phyloP scores from a whole-genome alignment of 495 filamentous ascomycete genomes.

The Penicillium malachiteum region DNA sequence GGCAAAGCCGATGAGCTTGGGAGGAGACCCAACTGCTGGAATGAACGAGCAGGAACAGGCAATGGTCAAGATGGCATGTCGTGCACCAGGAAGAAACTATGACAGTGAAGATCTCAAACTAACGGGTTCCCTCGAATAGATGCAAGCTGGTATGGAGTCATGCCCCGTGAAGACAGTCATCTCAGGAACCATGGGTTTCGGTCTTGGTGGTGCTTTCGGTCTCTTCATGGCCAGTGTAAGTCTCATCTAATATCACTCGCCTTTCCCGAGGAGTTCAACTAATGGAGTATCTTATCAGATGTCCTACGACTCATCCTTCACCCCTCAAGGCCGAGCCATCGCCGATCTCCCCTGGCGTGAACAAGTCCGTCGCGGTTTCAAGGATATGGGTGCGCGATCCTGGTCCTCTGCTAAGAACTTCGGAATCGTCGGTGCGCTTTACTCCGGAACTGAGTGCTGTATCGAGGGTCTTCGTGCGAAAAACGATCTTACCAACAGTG shows the following conservation, averaged over 20 bases:
- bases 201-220: conserved; percentile 86
- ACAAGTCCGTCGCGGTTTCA: conserved; percentile 81
- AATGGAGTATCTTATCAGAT: conserved; percentile 52
- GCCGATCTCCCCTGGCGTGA: conserved; percentile 73
- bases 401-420: conserved; percentile 93
- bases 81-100: conserved; percentile 17
- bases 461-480: conserved; percentile 90
- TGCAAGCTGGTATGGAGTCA: conserved; percentile 82
- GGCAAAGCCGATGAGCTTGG: conserved; percentile 25
- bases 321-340: conserved; percentile 61
- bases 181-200: conserved; percentile 84
- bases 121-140: conserved; percentile 43
- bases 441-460: conserved; percentile 89
- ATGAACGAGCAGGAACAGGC: conserved; percentile 53
- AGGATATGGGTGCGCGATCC: conserved; percentile 86
- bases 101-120: conserved; percentile 24
- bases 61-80: conserved; percentile 53
- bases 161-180: conserved; percentile 82
- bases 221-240: conserved; percentile 91
- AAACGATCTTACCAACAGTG: conserved; percentile 88
- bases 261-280: not conserved
- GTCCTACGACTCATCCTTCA: conserved; percentile 84
- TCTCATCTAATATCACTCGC: conserved; percentile 11
- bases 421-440: conserved; percentile 85
- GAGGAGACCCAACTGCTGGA: conserved; percentile 34